Percentiles rank a stretch among this genome's conserved stretches.
phyloP scores from a whole-genome alignment of 495 filamentous ascomycete species.

The Haplographium delicatum region DNA sequence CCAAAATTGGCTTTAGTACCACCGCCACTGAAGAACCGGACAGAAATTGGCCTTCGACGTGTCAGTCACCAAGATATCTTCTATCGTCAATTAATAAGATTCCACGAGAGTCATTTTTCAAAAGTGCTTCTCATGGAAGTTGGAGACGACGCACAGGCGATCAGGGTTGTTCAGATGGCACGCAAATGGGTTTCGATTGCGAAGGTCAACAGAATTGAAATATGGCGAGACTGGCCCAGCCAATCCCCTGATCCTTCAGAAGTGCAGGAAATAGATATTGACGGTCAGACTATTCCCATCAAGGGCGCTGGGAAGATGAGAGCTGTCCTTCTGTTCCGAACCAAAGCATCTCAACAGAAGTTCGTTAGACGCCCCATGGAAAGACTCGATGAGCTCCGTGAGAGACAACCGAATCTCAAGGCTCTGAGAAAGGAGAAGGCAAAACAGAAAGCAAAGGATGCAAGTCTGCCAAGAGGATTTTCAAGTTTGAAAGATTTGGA shows the following conservation, averaged over 20 bases:
- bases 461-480: too few relatives aligned
- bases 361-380: too few relatives aligned
- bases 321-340: background rate
- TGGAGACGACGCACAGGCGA: conserved; percentile 53
- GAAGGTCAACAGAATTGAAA: conserved; percentile 31
- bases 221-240: conserved; percentile 49
- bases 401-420: too few relatives aligned
- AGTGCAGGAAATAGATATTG: background rate
- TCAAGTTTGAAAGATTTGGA: too few relatives aligned
- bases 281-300: conserved; percentile 1
- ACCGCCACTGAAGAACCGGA: background rate
- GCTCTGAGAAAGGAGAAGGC: too few relatives aligned
- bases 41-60: background rate
- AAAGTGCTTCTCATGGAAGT: conserved; percentile 53
- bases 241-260: background rate
- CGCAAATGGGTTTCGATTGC: conserved; percentile 8
- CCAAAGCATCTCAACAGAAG: too few relatives aligned
- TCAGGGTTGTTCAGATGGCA: conserved; percentile 44
- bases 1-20: conserved; percentile 76
- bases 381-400: too few relatives aligned
- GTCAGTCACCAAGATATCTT: conserved; percentile 50
- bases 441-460: too few relatives aligned
- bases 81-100: conserved; percentile 35
- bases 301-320: conserved; percentile 9
- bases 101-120: conserved; percentile 13